phyloP scores from a whole-genome alignment of 768 basidiomycete genomes.

The Kwoniella botswanensis region DNA sequence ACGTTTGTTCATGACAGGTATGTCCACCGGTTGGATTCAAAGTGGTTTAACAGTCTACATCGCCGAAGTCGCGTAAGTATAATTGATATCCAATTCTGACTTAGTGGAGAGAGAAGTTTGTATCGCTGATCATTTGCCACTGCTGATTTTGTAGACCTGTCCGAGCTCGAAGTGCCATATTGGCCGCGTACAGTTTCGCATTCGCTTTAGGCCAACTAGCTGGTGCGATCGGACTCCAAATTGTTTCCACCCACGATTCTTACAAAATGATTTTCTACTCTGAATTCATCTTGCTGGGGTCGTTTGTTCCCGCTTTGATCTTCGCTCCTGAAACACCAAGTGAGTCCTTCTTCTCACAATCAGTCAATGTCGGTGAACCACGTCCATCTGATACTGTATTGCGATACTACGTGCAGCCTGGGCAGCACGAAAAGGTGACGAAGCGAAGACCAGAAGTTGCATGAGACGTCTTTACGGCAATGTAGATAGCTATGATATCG shows the following conservation, averaged over 20 bases:
- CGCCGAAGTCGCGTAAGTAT: conserved; percentile 19
- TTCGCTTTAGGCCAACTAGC: conserved; percentile 11
- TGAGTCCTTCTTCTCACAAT: not conserved
- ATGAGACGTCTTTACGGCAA: conserved; percentile 13
- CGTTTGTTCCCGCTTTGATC: not conserved
- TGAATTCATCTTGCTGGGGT: not conserved
- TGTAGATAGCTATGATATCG: conserved; percentile 16
- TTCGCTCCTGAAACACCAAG: conserved; percentile 10
- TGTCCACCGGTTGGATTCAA: conserved; percentile 14
- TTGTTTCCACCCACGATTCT: conserved; percentile 10
- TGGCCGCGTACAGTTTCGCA: conserved; percentile 15
- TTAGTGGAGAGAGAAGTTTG: not conserved
- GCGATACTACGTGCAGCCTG: not conserved
- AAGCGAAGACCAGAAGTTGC: conserved; percentile 7
- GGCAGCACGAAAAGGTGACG: conserved; percentile 10
- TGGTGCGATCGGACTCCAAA: conserved; percentile 14
- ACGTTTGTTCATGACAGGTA: not conserved
- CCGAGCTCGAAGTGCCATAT: conserved; percentile 13
- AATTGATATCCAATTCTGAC: not conserved
- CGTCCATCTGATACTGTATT: not conserved
- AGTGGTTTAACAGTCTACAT: conserved; percentile 15
- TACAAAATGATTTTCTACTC: conserved; percentile 2
- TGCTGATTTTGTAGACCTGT: not conserved
- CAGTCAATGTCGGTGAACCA: too few relatives aligned
- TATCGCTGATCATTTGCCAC: too few relatives aligned